These are phyloP conservation scores for Azolla pinnata DNA, from an alignment of 75 land plant species.

Conservation along the genomic window DNA sequence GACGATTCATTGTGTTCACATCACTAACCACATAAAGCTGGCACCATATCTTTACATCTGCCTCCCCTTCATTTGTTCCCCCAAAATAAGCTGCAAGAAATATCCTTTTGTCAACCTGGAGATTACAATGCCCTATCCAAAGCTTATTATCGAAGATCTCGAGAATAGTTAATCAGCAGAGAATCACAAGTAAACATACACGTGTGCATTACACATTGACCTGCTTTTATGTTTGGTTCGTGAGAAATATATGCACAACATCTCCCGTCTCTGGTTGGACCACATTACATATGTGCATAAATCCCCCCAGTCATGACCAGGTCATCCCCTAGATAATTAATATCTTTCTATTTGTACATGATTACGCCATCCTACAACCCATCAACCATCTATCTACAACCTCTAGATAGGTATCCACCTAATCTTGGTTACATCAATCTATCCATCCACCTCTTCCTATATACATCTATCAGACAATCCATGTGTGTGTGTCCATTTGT, in stretches of 20 bases:
- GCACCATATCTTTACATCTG: slow-evolving; percentile 32
- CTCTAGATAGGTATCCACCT: too few species aligned
- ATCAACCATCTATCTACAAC: too few species aligned
- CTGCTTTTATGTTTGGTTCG: background rate
- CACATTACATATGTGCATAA: background rate
- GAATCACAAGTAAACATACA: slow-evolving; percentile 1
- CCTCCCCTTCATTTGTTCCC: slow-evolving; percentile 29
- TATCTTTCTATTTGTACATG: too few species aligned
- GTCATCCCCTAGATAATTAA: too few species aligned
- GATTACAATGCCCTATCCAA: background rate
- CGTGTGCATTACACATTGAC: background rate
- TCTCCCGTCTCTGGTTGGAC: background rate
- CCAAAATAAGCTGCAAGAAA: slow-evolving; percentile 34
- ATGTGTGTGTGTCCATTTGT: too few species aligned
- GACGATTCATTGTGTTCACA: background rate
- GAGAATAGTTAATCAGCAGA: background rate
- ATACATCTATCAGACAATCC: too few species aligned
- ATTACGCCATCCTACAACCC: too few species aligned
- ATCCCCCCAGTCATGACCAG: too few species aligned
- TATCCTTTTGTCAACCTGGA: slow-evolving; percentile 19
- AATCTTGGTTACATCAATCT: too few species aligned
- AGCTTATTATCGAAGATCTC: background rate
- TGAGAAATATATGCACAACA: too few species aligned
- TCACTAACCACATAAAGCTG: background rate
- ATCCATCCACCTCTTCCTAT: too few species aligned